Base-by-base conservation (phyloP, 768 basidiomycete genomes). In the Mycena kentingensis region DNA sequence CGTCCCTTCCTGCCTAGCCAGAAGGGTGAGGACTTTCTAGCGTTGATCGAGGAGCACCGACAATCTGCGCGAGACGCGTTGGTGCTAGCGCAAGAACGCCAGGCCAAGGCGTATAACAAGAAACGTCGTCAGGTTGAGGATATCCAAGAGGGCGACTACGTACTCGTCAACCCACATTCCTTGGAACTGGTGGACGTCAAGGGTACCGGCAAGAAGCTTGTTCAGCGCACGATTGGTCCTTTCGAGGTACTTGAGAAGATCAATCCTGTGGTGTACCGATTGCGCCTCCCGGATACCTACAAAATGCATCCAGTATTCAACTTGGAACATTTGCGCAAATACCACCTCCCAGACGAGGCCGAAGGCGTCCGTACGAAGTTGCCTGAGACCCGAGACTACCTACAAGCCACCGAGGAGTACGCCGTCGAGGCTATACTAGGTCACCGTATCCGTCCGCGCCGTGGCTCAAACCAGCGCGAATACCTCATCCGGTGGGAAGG, bases 101-200 rank as follows among this genome's bases (percentile, higher is more conserved):
- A 16, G 42, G 50, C 55, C 1, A 26, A 41, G 16, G 46, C 54
- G 2, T 63, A 60, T 49, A 66, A 66, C 36, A 46, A 58, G 28
- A 34, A 42, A 4, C 29, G 62, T 12, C 34, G 54, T 24, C 34
- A 46, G 25, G 41, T 58, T 6, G 29, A 34, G 32, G n/a, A n/a
- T 34, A 34, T 34, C n/a, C 11, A 34, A n/a, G 32, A 34, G n/a
- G 46, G 35, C 16, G 55, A 54, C 32, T 34, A 32, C 18, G 66
- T 65, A 1, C 24, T 67, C 6, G 32, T 67, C 0, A 66, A 66
- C 18, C 64, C 3, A 61, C 65, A 0, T 67, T 67, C n/a, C n/a
- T n/a, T n/a, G n/a, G n/a, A n/a, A n/a, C n/a, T n/a, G n/a, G n/a
- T n/a, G n/a, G n/a, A n/a, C n/a, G n/a, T n/a, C n/a, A n/a, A n/a